Evolutionary conservation across 208 protist species (phyloP).

Genomic region (Histomonas meleagridis): DNA sequence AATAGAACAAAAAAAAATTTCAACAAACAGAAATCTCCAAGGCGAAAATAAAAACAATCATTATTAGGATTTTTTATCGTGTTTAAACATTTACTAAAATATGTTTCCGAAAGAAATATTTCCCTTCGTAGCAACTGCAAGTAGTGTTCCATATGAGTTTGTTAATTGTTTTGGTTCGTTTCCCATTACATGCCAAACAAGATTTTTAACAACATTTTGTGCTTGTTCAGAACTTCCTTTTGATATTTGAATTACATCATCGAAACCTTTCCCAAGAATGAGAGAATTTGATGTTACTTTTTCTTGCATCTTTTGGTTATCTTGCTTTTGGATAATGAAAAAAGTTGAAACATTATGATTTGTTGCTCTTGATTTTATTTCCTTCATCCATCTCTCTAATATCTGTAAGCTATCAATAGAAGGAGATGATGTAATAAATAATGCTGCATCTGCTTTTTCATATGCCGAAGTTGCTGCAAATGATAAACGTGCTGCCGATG

Average conservation of each 20-base stretch:
- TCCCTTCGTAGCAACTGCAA: neutral
- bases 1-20: too few relatives aligned
- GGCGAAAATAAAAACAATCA: too few relatives aligned
- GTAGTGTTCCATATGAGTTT: neutral
- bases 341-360: neutral
- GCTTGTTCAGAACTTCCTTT: neutral
- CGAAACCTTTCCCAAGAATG: neutral
- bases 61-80: too few relatives aligned
- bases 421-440: conserved; percentile 26
- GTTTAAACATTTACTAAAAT: neutral
- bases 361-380: neutral
- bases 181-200: neutral
- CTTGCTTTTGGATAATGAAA: neutral
- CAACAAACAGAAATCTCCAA: too few relatives aligned
- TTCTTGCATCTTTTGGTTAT: conserved; percentile 33
- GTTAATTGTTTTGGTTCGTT: conserved; percentile 16
- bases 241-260: neutral
- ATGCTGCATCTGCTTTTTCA: neutral
- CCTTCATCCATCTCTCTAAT: neutral
- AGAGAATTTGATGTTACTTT: neutral
- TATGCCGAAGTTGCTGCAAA: conserved; percentile 10
- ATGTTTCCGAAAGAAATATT: neutral
- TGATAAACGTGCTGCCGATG: neutral
- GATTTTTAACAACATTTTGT: neutral
- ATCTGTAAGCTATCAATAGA: conserved; percentile 2